These are phyloP conservation scores for Chimonanthus salicifolius DNA, from an alignment of 164 flowering plant genomes.

Conservation along the genomic window DNA sequence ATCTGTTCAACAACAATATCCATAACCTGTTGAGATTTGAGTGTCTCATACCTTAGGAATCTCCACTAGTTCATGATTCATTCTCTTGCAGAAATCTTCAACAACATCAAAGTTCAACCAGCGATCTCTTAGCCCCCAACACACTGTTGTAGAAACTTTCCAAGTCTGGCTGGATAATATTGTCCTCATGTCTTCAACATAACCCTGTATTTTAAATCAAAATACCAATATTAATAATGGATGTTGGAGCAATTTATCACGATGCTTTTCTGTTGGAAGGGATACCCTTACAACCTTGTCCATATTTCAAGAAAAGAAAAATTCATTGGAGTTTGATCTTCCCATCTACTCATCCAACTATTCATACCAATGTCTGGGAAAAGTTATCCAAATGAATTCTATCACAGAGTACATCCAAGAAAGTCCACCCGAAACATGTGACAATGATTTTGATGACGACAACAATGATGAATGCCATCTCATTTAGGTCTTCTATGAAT, in stretches of 20 bases:
- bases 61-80: conserved; percentile 55
- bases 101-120: conserved; percentile 90
- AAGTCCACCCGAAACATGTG: too few relatives aligned
- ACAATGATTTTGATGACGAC: too few relatives aligned
- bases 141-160: conserved; percentile 64
- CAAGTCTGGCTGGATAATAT: conserved; percentile 48
- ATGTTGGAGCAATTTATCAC: background rate
- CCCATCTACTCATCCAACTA: background rate
- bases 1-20: too few relatives aligned
- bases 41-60: conserved; percentile 55
- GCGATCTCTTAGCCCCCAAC: conserved; percentile 90
- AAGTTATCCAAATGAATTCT: too few relatives aligned
- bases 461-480: background rate
- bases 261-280: background rate
- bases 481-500: background rate
- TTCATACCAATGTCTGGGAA: background rate
- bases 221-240: background rate
- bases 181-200: conserved; percentile 51
- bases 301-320: too few relatives aligned
- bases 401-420: too few relatives aligned
- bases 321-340: background rate
- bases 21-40: too few relatives aligned
- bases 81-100: conserved; percentile 65
- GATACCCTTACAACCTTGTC: background rate
- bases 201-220: conserved; percentile 31